A percentile compares a stretch with the other conserved stretches of the same genome.
Evolutionary conservation across 1,139 yeast species (phyloP).

Genomic region (Debaryomyces robertsiae): DNA sequence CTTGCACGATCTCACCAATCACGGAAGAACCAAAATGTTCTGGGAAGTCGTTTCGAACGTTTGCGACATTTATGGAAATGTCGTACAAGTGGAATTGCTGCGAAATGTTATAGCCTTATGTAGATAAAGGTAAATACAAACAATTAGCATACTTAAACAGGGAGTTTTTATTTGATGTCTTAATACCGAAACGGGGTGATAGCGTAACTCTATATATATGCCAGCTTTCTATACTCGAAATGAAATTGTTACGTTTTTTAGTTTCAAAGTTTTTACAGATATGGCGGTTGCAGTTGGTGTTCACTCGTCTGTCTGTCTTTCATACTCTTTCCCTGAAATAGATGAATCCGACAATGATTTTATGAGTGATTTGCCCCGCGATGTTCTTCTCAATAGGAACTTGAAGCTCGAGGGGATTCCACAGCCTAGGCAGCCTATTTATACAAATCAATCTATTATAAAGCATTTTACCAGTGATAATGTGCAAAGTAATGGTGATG

Average conservation of each 20-base stretch:
- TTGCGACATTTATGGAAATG: background rate
- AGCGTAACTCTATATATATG: slow-evolving; percentile 2
- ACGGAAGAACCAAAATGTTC: background rate
- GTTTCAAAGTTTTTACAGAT: background rate
- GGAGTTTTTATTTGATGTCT: slow-evolving; percentile 11
- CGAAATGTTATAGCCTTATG: slow-evolving; percentile 6
- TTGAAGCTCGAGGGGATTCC: slow-evolving; percentile 26
- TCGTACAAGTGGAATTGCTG: background rate
- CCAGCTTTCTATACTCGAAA: background rate
- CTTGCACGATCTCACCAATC: background rate
- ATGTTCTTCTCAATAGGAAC: slow-evolving; percentile 24
- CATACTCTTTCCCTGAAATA: slow-evolving; percentile 27
- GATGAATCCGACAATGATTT: slow-evolving; percentile 16
- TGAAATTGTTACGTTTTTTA: no score
- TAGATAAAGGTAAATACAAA: slow-evolving; percentile 22
- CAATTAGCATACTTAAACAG: slow-evolving; percentile 24
- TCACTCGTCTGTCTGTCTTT: slow-evolving; percentile 21
- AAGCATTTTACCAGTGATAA: slow-evolving; percentile 9
- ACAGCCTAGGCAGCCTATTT: slow-evolving; percentile 16
- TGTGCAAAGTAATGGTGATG: slow-evolving; percentile 15
- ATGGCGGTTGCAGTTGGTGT: slow-evolving; percentile 10
- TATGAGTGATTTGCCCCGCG: slow-evolving; percentile 20
- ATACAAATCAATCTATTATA: slow-evolving; percentile 16
- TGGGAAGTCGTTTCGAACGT: background rate
- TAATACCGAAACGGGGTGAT: slow-evolving; percentile 3